These are phyloP conservation scores for Melampsora larici-populina DNA, from an alignment of 1,284 basidiomycete species.

Conservation along the genomic window DNA sequence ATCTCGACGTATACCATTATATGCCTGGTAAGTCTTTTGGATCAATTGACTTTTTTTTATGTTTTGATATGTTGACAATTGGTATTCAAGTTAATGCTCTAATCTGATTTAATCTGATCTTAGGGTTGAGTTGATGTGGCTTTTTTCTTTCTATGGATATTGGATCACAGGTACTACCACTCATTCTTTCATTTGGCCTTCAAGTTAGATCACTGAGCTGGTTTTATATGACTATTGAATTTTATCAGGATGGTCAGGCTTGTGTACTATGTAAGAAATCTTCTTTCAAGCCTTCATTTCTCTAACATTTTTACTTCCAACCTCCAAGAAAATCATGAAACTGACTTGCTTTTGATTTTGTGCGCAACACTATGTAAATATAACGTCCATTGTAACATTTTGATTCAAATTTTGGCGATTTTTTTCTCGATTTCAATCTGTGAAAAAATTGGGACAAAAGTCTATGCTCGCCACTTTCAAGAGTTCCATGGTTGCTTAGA, in stretches of 20 bases:
- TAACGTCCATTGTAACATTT: no score
- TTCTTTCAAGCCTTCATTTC: neutral
- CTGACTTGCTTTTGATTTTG: neutral
- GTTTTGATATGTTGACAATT: neutral
- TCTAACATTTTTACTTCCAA: neutral
- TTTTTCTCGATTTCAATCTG: neutral
- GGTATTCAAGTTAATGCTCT: neutral
- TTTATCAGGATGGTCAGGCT: neutral
- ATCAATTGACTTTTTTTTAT: neutral
- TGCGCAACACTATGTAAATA: no score
- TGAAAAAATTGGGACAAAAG: neutral
- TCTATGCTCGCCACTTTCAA: neutral
- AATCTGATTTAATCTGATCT: neutral
- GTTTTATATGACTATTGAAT: no score
- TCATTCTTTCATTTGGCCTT: no score
- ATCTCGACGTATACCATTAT: neutral
- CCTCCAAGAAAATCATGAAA: no score
- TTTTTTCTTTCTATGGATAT: neutral
- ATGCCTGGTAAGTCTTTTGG: neutral
- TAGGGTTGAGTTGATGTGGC: neutral
- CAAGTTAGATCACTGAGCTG: no score
- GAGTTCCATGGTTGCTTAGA: neutral
- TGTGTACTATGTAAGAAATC: neutral
- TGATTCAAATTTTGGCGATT: no score
- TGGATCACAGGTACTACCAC: neutral